phyloP scores from a whole-genome alignment of 2,329 filamentous ascomycete genomes.

The Aspergillus terreus region DNA sequence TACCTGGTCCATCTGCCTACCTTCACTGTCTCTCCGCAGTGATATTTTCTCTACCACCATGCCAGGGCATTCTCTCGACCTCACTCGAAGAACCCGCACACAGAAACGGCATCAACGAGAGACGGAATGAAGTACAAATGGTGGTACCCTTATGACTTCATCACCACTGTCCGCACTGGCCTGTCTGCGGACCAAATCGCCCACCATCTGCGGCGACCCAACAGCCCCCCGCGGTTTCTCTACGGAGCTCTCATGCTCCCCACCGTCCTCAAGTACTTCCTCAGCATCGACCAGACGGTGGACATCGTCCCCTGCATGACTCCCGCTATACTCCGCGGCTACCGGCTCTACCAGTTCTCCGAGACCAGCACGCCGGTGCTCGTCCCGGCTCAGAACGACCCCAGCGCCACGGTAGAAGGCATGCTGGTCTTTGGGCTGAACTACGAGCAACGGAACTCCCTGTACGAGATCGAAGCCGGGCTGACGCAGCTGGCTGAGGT shows the following conservation, averaged over 20 bases:
- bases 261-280: slow-evolving; percentile 25
- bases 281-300: slow-evolving; percentile 13
- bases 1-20: too few species aligned
- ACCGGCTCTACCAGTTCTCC: slow-evolving; percentile 21
- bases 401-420: slow-evolving; percentile 19
- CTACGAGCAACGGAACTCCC: slow-evolving; percentile 18
- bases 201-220: slow-evolving; percentile 12
- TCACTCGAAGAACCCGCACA: not conserved
- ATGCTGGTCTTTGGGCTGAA: slow-evolving; percentile 26
- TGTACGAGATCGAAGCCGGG: slow-evolving; percentile 23
- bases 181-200: slow-evolving; percentile 19
- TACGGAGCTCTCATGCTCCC: slow-evolving; percentile 30
- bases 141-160: slow-evolving; percentile 13
- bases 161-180: slow-evolving; percentile 19
- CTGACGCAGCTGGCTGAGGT: slow-evolving; percentile 17
- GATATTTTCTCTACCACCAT: too few species aligned
- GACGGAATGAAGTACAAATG: not conserved
- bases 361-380: slow-evolving; percentile 16
- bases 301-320: slow-evolving; percentile 24
- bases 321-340: slow-evolving; percentile 21
- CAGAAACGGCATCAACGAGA: not conserved
- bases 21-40: too few species aligned
- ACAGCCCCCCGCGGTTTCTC: slow-evolving; percentile 23
- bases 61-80: too few species aligned
- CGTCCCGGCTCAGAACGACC: slow-evolving; percentile 18